These are phyloP conservation scores for Penicillium sp. DNA, from an alignment of 2,329 filamentous ascomycete species.

Conservation along the genomic window DNA sequence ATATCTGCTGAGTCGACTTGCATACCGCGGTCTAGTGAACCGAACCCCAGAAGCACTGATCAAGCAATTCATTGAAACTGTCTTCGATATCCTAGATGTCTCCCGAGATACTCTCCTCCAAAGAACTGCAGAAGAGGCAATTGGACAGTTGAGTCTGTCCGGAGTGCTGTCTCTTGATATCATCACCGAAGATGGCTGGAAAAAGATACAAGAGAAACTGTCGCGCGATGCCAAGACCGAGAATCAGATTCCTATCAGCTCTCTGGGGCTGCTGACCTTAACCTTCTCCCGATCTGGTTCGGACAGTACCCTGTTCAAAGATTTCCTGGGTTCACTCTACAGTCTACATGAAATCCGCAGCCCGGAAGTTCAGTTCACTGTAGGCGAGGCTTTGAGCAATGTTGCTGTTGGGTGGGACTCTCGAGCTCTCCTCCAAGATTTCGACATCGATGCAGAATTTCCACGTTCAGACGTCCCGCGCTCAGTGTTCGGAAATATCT, in stretches of 20 bases:
- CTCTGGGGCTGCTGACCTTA: constrained; percentile 70
- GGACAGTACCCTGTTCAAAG: constrained; percentile 36
- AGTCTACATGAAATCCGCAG: constrained; percentile 79
- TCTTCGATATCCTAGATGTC: constrained; percentile 54
- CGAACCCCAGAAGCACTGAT: constrained; percentile 39
- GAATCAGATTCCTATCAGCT: constrained; percentile 76
- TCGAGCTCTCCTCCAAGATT: constrained; percentile 68
- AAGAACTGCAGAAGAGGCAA: constrained; percentile 56
- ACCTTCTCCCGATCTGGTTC: constrained; percentile 48
- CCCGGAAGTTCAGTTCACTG: constrained; percentile 82
- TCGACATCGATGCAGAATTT: constrained; percentile 67
- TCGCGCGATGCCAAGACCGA: constrained; percentile 71
- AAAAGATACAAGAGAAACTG: constrained; percentile 61
- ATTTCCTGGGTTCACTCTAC: constrained; percentile 68
- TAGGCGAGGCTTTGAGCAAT: constrained; percentile 83
- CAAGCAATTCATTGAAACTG: constrained; percentile 43
- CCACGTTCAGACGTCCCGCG: constrained; percentile 40
- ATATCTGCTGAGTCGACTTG: constrained; percentile 57
- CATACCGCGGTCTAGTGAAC: constrained; percentile 48
- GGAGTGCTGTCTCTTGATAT: constrained; percentile 47
- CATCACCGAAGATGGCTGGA: constrained; percentile 32
- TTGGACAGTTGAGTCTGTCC: constrained; percentile 63
- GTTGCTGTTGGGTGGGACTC: constrained; percentile 80
- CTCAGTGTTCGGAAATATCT: constrained; percentile 52
- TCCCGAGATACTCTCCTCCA: constrained; percentile 57